Base-by-base conservation (phyloP, 2,329 filamentous ascomycete genomes). In the Alternaria rosae region DNA sequence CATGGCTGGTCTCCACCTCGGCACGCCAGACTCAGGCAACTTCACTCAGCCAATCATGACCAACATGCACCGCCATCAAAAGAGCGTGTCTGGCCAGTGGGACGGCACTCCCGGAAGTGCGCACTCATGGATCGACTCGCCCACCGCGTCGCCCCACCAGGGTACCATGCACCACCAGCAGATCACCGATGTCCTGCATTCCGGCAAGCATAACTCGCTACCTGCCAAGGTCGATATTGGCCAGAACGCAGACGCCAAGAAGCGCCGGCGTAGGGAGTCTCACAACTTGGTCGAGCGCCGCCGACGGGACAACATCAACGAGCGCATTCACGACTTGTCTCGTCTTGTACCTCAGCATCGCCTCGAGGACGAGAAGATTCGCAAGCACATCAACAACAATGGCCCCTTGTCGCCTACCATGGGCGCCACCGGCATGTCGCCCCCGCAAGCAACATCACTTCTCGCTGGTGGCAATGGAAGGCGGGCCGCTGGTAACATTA, bases 241-340 rank as follows among this genome's bases (percentile, higher is more conserved):
- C 8, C 92, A 95, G 57, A 91, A 93, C 1, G 93, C 97, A 74
- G 95, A 98, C 78, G 93, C 94, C 73, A 98, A 98, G 87, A 88
- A 93, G 71, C 92, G 94, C 78, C 88, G 94, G 63, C 89, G 95
- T 62, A 88, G 95, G 41, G 95, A 97, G 75, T 98, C 94, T 1
- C 95, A 99, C 82, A 98, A 99, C 77, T 85, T 97, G 41, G 95
- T 99, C 11, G 95, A 99, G 82, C 92, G 95, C 59, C 90, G 95
- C 54, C 91, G 95, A 64, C 89, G 95, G 65, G 95, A 98, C 82
- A 98, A 98, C 77, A 99, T 99, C 84, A 99, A 99, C 71, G 95
- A 99, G 81, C 89, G 95, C 44, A 99, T 99, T 66, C 94, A 98
- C 75, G 95, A 99, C 76, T 86, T 99, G 8, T 97, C 94, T 75